phyloP scores from a whole-genome alignment of 2,329 filamentous ascomycete species.

The Sarocladiaceae sp. region DNA sequence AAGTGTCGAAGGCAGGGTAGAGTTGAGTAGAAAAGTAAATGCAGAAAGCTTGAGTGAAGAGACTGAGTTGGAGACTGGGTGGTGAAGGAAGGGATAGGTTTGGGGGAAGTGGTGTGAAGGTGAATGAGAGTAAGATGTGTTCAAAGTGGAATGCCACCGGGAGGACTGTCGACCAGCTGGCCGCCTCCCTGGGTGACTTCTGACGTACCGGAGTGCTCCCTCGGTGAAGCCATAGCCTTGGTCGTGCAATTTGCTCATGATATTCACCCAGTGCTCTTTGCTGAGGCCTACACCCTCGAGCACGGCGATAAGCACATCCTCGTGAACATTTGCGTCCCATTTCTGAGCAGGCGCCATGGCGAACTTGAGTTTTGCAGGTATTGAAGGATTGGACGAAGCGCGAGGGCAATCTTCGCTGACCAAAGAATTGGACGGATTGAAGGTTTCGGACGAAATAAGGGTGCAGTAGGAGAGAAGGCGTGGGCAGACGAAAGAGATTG shows the following conservation, averaged over 20 bases:
- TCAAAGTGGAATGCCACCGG: too few relatives aligned
- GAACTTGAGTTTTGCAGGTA: not conserved
- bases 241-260: conserved; percentile 31
- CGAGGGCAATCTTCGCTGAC: too few relatives aligned
- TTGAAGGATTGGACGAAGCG: conserved; percentile 9
- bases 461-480: not conserved
- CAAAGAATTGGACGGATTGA: too few relatives aligned
- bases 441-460: too few relatives aligned
- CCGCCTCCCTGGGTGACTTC: not conserved
- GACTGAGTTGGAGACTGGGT: too few relatives aligned
- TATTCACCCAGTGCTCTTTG: conserved; percentile 25
- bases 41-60: too few relatives aligned
- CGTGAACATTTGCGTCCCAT: conserved; percentile 39
- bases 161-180: too few relatives aligned
- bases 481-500: not conserved
- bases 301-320: conserved; percentile 39
- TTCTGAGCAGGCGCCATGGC: conserved; percentile 27
- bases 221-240: conserved; percentile 37
- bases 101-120: conserved; percentile 7
- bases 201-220: conserved; percentile 35
- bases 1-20: not conserved
- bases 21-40: too few relatives aligned
- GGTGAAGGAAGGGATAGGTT: not conserved
- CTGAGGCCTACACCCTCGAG: conserved; percentile 31
- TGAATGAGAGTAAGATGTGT: conserved; percentile 10